phyloP scores from a whole-genome alignment of 1,284 basidiomycete genomes.

The Ganoderma lingzhi region DNA sequence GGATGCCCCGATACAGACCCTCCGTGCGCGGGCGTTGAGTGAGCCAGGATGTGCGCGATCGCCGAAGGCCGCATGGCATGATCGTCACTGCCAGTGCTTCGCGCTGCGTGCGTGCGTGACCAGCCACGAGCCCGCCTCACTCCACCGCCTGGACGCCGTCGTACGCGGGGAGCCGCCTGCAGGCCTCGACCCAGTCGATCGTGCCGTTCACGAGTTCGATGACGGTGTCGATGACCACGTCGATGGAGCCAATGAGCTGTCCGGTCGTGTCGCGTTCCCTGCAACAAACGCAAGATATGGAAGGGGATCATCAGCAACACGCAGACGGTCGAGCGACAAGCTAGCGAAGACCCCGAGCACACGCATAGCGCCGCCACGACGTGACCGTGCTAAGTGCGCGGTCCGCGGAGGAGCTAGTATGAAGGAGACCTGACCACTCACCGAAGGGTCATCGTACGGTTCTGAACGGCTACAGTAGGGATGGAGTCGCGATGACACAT shows the following conservation, averaged over 20 bases:
- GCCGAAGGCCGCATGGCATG: conserved; percentile 3
- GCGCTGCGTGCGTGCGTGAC: not conserved
- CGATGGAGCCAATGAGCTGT: conserved; percentile 92
- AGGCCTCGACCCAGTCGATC: conserved; percentile 85
- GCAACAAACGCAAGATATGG: conserved; percentile 17
- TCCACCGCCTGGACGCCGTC: conserved; percentile 91
- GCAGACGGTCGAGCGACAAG: conserved; percentile 1
- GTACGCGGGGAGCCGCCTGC: conserved; percentile 78
- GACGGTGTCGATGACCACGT: conserved; percentile 88
- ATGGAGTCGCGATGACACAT: conserved; percentile 23
- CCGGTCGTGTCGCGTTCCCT: conserved; percentile 95
- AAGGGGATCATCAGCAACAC: conserved; percentile 7
- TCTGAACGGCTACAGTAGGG: conserved; percentile 72
- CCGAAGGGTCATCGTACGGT: conserved; percentile 91
- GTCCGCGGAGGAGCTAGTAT: conserved; percentile 2
- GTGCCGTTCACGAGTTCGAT: conserved; percentile 78
- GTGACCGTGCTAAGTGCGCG: conserved; percentile 7
- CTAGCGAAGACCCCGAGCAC: not conserved
- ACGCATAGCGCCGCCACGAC: not conserved
- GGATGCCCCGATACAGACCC: not conserved
- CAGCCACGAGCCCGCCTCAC: conserved; percentile 30
- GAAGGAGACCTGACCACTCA: conserved; percentile 45
- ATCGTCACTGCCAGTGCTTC: not conserved
- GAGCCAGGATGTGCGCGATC: not conserved
- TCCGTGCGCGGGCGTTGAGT: conserved; percentile 5